A percentile compares a stretch with the other conserved stretches of the same genome.
phyloP scores from a whole-genome alignment of 169 alveolate species.

The Besnoitia besnoiti region DNA sequence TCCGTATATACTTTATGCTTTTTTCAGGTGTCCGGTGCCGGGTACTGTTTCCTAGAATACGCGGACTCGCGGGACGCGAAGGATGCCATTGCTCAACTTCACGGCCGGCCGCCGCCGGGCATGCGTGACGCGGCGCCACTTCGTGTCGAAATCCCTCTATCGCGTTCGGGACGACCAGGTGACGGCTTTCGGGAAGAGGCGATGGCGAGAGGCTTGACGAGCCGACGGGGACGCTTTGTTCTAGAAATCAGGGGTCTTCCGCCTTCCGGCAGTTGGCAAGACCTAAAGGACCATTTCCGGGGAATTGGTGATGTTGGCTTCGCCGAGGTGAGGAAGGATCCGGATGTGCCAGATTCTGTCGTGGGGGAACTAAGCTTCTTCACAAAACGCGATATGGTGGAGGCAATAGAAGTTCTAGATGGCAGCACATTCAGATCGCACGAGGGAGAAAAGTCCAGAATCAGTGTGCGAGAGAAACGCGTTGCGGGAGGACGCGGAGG shows the following conservation, averaged over 20 bases:
- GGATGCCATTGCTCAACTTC: constrained; percentile 84
- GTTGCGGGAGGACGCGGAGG: constrained; percentile 51
- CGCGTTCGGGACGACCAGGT: constrained; percentile 71
- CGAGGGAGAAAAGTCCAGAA: constrained; percentile 85
- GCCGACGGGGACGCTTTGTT: constrained; percentile 63
- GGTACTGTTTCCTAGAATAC: constrained; percentile 83
- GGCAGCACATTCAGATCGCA: constrained; percentile 87
- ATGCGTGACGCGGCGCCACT: constrained; percentile 81
- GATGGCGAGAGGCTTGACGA: constrained; percentile 5
- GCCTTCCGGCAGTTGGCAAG: constrained; percentile 84
- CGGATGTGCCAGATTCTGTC: constrained; percentile 88
- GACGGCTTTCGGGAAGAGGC: constrained; percentile 71
- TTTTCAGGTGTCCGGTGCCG: constrained; percentile 49
- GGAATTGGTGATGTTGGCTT: constrained; percentile 84
- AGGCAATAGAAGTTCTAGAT: constrained; percentile 84
- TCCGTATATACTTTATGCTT: neutral
- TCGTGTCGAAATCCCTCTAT: constrained; percentile 84
- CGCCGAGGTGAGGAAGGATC: constrained; percentile 78
- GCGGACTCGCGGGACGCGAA: constrained; percentile 87
- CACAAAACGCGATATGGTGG: constrained; percentile 84
- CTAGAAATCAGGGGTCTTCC: constrained; percentile 89
- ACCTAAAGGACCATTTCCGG: constrained; percentile 84
- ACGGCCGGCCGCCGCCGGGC: constrained; percentile 76
- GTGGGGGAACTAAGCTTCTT: constrained; percentile 88
- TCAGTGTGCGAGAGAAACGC: constrained; percentile 80